Base-by-base conservation (phyloP, 2,329 filamentous ascomycete species). In the Pseudocercospora pini-densiflorae region DNA sequence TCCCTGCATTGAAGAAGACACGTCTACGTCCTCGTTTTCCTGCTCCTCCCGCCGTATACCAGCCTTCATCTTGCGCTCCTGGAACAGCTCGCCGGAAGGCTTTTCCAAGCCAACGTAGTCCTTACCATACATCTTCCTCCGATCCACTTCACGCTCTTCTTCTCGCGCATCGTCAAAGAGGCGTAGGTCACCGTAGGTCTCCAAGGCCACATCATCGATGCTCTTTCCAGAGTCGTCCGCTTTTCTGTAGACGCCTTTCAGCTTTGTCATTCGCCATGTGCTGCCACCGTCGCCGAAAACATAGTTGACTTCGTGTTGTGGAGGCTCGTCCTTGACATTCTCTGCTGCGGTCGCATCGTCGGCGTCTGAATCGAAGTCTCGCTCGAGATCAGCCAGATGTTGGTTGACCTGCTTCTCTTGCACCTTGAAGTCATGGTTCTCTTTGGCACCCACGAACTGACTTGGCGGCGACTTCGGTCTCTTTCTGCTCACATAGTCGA, bases 251-350 rank as follows among this genome's bases (percentile, higher is more conserved):
- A 97, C 92, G 10, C 89, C 91, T 71, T 91, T 93, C 33, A 99
- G 87, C 78, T 94, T 97, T 5, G 91, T 97, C 94, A 99, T 97
- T 59, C 96, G 90, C 95, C 96, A 99, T 73, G 93, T 88, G 14
- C 94, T 94, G 0, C 95, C 94, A 6, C 87, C 82, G 77, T 99
- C 95, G 19, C 96, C 95, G 78, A 99, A 96, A 0, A 83, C 92
- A 76, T 98, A 99, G 65, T 87, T 84, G 8, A 96, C 87, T 63
- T 91, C 86, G 61, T 88, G 83, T 53, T 88, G 80, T 0, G 84
- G 82, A 1, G 86, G 83, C 69, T 86, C 80, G 6, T 87, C 78
- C 23, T 84, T 81, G 9, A 87, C 77, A 14, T 70, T 72, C 1
- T 59, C 65, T 1, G 67, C 70, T 6, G 71, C 69, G 9, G 74